Evolutionary conservation across 2,329 filamentous ascomycete species (phyloP).

Genomic region (Fusarium sp.): DNA sequence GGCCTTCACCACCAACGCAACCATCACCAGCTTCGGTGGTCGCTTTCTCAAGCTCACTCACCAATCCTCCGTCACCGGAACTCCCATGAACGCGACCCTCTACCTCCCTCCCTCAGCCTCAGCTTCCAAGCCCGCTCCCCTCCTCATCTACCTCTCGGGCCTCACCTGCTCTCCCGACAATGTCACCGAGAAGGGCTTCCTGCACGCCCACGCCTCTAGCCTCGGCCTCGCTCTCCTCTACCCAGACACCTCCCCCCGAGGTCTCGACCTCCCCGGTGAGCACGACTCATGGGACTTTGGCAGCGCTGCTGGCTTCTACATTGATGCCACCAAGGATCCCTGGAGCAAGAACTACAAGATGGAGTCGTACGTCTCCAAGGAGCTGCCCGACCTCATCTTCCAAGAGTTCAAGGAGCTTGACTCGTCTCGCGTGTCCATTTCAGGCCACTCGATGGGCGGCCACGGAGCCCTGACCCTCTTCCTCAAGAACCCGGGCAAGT

Average conservation of each 20-base stretch:
- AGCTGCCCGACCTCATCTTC: slow-evolving; percentile 86
- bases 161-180: slow-evolving; percentile 95
- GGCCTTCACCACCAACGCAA: slow-evolving; percentile 90
- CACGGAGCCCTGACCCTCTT: slow-evolving; percentile 94
- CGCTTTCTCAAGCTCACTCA: slow-evolving; percentile 95
- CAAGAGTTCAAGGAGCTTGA: slow-evolving; percentile 78
- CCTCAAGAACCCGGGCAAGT: slow-evolving; percentile 90
- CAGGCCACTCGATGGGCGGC: slow-evolving; percentile 96
- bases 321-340: slow-evolving; percentile 83
- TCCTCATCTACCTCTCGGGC: slow-evolving; percentile 93
- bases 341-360: slow-evolving; percentile 88
- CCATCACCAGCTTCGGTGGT: slow-evolving; percentile 92
- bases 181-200: slow-evolving; percentile 85
- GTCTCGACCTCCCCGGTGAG: slow-evolving; percentile 83
- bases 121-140: slow-evolving; percentile 69
- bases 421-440: slow-evolving; percentile 78
- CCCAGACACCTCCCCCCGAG: slow-evolving; percentile 93
- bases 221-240: slow-evolving; percentile 93
- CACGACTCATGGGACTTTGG: slow-evolving; percentile 94
- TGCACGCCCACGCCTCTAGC: slow-evolving; percentile 83
- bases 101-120: slow-evolving; percentile 84
- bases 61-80: slow-evolving; percentile 80
- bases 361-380: slow-evolving; percentile 91
- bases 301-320: slow-evolving; percentile 91
- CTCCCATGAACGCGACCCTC: slow-evolving; percentile 92